Percentiles rank a stretch among this genome's conserved stretches.
phyloP scores from a whole-genome alignment of 345 rosid genomes.

The Rubroshorea leprosula region DNA sequence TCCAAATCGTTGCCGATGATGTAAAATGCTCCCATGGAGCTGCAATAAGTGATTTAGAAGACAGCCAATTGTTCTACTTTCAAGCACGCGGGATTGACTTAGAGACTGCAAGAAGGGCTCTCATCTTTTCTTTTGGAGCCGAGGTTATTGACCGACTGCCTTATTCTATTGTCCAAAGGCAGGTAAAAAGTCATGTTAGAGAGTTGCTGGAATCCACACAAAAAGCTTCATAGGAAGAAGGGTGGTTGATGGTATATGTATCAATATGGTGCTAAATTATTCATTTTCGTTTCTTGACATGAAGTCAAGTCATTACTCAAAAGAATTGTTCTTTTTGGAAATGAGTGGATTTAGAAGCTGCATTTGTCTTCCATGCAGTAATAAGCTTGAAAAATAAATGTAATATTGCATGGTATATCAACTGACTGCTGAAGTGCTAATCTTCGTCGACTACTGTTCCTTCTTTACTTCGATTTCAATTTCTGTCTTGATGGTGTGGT shows the following conservation, averaged over 20 bases:
- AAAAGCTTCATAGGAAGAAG: background rate
- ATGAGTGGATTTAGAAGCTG: slow-evolving; percentile 9
- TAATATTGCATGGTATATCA: too few species aligned
- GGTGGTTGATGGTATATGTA: background rate
- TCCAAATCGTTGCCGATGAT: slow-evolving; percentile 85
- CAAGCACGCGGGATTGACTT: slow-evolving; percentile 78
- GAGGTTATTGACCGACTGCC: slow-evolving; percentile 65
- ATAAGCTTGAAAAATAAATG: background rate
- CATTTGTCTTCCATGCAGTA: background rate
- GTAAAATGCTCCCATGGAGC: slow-evolving; percentile 98
- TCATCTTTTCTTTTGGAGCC: slow-evolving; percentile 73
- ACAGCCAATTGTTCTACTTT: slow-evolving; percentile 81
- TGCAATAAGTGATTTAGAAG: slow-evolving; percentile 88
- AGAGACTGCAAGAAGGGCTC: slow-evolving; percentile 76
- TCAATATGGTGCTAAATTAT: background rate
- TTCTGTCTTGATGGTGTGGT: too few species aligned
- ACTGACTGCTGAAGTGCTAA: too few species aligned
- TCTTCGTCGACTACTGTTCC: too few species aligned
- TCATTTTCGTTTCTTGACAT: background rate
- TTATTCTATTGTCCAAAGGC: slow-evolving; percentile 33
- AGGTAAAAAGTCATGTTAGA: slow-evolving; percentile 53
- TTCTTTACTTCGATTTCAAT: too few species aligned
- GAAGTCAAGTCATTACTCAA: background rate
- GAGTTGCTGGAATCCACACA: slow-evolving; percentile 38
- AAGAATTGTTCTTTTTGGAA: slow-evolving; percentile 7